phyloP scores from a whole-genome alignment of 495 filamentous ascomycete genomes.

The Penicillium riverlandense region DNA sequence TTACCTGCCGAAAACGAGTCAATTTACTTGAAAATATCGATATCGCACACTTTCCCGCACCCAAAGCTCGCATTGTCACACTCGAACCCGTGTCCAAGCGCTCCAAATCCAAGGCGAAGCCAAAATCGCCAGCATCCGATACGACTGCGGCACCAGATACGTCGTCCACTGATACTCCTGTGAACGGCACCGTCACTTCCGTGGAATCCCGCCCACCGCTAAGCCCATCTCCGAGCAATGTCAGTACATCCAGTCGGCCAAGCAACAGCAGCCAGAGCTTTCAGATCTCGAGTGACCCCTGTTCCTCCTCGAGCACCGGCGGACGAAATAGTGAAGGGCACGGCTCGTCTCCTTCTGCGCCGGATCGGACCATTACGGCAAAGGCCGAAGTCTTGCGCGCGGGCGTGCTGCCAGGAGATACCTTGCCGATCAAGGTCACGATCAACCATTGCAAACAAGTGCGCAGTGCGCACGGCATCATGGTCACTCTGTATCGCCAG shows the following conservation, averaged over 20 bases:
- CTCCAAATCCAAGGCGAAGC: constrained; percentile 40
- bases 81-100: constrained; percentile 64
- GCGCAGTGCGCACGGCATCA: constrained; percentile 84
- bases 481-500: constrained; percentile 86
- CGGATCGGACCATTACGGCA: constrained; percentile 70
- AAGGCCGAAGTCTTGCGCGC: constrained; percentile 76
- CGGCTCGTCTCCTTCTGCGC: constrained; percentile 32
- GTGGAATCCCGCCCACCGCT: constrained; percentile 33
- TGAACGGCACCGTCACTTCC: constrained; percentile 17
- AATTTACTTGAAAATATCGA: constrained; percentile 67
- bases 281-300: constrained; percentile 30
- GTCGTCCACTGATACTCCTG: constrained; percentile 25
- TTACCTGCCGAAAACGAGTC: constrained; percentile 72
- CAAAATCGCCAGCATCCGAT: constrained; percentile 28
- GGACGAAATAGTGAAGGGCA: constrained; percentile 36
- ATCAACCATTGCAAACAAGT: constrained; percentile 82
- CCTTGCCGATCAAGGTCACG: constrained; percentile 67
- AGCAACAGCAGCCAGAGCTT: constrained; percentile 55
- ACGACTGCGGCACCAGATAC: constrained; percentile 25
- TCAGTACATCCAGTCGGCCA: constrained; percentile 54
- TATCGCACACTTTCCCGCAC: constrained; percentile 47
- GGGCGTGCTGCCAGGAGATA: constrained; percentile 82
- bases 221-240: constrained; percentile 54
- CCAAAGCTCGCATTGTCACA: constrained; percentile 67
- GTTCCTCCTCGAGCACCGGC: constrained; percentile 29